Evolutionary conservation across 352 stramenopile genomes (phyloP).

Genomic region (Pythium myriotylum): DNA sequence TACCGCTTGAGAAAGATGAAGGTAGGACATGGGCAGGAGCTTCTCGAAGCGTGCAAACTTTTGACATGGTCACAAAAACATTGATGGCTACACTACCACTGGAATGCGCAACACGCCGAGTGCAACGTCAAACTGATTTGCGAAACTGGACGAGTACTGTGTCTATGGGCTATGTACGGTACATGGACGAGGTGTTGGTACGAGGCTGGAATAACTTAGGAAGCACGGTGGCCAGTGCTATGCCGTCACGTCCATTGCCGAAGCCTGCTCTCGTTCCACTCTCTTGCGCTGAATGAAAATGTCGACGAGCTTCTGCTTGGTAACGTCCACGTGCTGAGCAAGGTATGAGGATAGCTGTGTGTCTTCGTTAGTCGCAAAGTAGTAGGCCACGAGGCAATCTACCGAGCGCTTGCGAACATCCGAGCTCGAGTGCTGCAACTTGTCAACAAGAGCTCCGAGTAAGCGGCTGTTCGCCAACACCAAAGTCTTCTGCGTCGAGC

Average conservation of each 20-base stretch:
- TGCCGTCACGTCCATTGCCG: slow-evolving; percentile 27
- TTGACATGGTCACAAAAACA: not conserved
- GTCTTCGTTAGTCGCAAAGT: slow-evolving; percentile 63
- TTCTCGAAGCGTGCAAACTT: slow-evolving; percentile 10
- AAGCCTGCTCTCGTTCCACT: slow-evolving; percentile 19
- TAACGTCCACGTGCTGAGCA: slow-evolving; percentile 47
- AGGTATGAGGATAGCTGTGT: slow-evolving; percentile 45
- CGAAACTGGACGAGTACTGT: too few relatives aligned
- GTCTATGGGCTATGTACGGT: slow-evolving; percentile 8
- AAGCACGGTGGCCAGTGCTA: slow-evolving; percentile 7
- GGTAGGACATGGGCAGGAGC: not conserved
- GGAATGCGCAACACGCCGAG: too few relatives aligned
- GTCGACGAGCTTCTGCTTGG: slow-evolving; percentile 57
- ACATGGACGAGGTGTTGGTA: slow-evolving; percentile 12
- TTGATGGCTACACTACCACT: slow-evolving; percentile 9
- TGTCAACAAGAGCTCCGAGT: slow-evolving; percentile 35
- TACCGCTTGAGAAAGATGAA: not conserved
- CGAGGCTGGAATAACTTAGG: slow-evolving; percentile 21
- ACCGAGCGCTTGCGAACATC: slow-evolving; percentile 72
- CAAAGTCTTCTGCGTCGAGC: not conserved
- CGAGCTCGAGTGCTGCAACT: slow-evolving; percentile 53
- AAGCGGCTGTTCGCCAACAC: slow-evolving; percentile 32
- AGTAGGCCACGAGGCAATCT: slow-evolving; percentile 64
- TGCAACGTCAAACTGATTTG: too few relatives aligned
- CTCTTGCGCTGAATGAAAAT: slow-evolving; percentile 74